Evolutionary conservation across 352 stramenopile genomes (phyloP).

Genomic region (Pythium insidiosum): DNA sequence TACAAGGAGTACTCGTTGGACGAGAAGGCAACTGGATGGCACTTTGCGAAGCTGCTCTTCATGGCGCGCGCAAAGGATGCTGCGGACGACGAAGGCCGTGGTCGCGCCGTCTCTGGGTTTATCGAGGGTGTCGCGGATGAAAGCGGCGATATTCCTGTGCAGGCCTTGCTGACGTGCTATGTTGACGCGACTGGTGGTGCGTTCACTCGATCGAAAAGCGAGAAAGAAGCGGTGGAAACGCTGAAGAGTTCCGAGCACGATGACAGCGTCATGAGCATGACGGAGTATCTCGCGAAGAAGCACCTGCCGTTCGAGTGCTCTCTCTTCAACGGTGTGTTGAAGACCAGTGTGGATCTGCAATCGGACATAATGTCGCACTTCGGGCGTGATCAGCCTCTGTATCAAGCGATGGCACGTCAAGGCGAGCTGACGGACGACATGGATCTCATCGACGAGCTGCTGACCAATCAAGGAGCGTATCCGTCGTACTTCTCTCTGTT

Average conservation of each 20-base stretch:
- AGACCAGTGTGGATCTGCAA: conserved; percentile 58
- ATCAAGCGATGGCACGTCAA: conserved; percentile 51
- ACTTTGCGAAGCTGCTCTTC: conserved; percentile 76
- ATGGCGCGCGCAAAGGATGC: conserved; percentile 51
- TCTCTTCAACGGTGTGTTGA: conserved; percentile 84
- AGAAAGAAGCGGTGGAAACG: conserved; percentile 31
- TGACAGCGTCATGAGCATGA: conserved; percentile 64
- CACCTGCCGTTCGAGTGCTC: conserved; percentile 67
- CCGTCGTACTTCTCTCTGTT: conserved; percentile 68
- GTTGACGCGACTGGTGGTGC: conserved; percentile 32
- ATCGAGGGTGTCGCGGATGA: conserved; percentile 46
- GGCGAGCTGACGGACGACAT: conserved; percentile 43
- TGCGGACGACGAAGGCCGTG: conserved; percentile 10
- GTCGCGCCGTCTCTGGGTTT: conserved; percentile 33
- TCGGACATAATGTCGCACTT: conserved; percentile 69
- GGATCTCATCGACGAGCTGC: conserved; percentile 61
- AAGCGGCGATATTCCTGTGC: conserved; percentile 28
- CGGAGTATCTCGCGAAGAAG: conserved; percentile 67
- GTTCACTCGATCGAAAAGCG: conserved; percentile 28
- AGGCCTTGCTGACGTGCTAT: conserved; percentile 59
- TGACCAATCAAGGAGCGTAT: conserved; percentile 50
- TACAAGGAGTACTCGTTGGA: conserved; percentile 14
- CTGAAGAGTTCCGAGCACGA: conserved; percentile 43
- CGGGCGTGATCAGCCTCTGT: conserved; percentile 72
- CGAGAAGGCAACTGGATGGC: conserved; percentile 50